A percentile compares a stretch with the other conserved stretches of the same genome.
These are phyloP conservation scores for Tetrahymena borealis DNA, from an alignment of 73 alveolate species.

Conservation along the genomic window DNA sequence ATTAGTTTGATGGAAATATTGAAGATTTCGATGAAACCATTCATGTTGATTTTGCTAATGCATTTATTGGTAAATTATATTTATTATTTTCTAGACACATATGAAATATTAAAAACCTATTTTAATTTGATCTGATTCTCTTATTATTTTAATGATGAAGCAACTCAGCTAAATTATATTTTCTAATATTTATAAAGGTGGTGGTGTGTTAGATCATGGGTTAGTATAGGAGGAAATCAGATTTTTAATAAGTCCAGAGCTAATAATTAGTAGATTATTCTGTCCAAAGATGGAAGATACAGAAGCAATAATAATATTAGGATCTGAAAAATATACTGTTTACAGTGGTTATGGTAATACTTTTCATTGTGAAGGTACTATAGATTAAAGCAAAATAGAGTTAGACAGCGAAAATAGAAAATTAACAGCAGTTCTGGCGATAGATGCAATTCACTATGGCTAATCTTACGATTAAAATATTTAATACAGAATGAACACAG, in stretches of 20 bases:
- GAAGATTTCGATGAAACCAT: neutral
- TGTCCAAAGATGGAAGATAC: constrained; percentile 62
- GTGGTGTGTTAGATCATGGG: constrained; percentile 69
- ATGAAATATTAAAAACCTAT: no score
- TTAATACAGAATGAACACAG: constrained; percentile 6
- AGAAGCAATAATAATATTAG: constrained; percentile 71
- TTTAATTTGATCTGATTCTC: no score
- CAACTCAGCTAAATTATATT: no score
- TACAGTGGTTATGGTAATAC: constrained; percentile 58
- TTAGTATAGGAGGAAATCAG: constrained; percentile 74
- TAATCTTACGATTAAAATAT: neutral
- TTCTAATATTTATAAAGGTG: constrained; percentile 67
- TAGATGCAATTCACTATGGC: constrained; percentile 49
- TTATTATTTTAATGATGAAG: no score
- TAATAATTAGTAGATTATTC: constrained; percentile 41
- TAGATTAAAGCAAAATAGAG: constrained; percentile 9
- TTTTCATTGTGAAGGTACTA: constrained; percentile 37
- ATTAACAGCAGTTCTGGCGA: constrained; percentile 42
- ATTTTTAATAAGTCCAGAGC: constrained; percentile 69
- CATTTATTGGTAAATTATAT: neutral
- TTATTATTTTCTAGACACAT: no score
- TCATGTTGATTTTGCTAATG: neutral
- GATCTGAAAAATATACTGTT: constrained; percentile 55
- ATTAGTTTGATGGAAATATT: neutral
- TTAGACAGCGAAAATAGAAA: constrained; percentile 2